phyloP scores from a whole-genome alignment of 495 filamentous ascomycete genomes.

The Xylaria acuta region DNA sequence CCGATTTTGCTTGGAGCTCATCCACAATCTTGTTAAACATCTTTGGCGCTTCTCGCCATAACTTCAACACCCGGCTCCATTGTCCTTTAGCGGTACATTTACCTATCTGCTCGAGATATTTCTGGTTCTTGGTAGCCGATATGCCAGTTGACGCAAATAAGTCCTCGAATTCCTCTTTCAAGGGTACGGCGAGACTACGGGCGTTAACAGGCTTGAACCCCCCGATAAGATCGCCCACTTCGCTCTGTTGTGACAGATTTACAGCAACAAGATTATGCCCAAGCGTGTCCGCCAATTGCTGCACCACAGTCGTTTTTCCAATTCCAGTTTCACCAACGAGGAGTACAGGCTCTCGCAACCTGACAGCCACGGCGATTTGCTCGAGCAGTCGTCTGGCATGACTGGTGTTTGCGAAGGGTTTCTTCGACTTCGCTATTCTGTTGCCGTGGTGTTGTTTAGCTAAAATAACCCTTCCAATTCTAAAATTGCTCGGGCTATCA shows the following conservation, averaged over 20 bases:
- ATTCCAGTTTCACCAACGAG: conserved; percentile 98
- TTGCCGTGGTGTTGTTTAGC: conserved; percentile 50
- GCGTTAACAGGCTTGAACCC: conserved; percentile 96
- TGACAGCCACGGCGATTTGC: conserved; percentile 80
- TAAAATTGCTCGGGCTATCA: conserved; percentile 62
- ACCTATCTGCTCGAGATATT: conserved; percentile 77
- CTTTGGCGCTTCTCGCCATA: conserved; percentile 88
- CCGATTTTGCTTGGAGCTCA: conserved; percentile 47
- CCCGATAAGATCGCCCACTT: conserved; percentile 89
- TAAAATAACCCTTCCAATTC: conserved; percentile 71
- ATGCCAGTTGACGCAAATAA: conserved; percentile 83
- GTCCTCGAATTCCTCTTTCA: conserved; percentile 92
- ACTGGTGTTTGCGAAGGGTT: conserved; percentile 75
- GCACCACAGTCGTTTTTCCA: conserved; percentile 94
- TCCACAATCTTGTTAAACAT: conserved; percentile 78
- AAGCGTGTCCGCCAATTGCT: conserved; percentile 83
- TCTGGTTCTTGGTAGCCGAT: conserved; percentile 82
- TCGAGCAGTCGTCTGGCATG: conserved; percentile 78
- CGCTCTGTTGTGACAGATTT: conserved; percentile 97
- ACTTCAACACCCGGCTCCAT: conserved; percentile 80
- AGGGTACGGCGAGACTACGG: conserved; percentile 82
- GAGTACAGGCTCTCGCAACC: conserved; percentile 83
- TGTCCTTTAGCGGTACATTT: conserved; percentile 81
- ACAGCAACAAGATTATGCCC: conserved; percentile 85
- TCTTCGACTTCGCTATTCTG: conserved; percentile 52